phyloP scores from a whole-genome alignment of 768 basidiomycete species.

The Hypholoma sublateritium region DNA sequence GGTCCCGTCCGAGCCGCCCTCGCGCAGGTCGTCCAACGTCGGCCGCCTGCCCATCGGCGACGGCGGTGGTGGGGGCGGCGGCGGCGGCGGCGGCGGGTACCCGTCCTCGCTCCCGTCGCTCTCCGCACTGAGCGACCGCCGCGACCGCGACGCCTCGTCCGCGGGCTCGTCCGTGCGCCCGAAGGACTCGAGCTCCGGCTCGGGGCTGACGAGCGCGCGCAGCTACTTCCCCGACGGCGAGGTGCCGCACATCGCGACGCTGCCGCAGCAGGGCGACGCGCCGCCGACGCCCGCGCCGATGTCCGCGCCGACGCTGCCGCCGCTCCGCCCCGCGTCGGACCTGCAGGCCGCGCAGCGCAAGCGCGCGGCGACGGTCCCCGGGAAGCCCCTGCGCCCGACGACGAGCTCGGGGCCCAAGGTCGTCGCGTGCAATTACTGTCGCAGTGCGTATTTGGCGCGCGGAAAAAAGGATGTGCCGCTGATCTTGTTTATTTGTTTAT shows the following conservation, averaged over 20 bases:
- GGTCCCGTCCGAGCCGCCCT: slow-evolving; percentile 43
- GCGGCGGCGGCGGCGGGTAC: slow-evolving; percentile 15
- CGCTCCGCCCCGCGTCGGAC: slow-evolving; percentile 65
- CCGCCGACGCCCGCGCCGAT: slow-evolving; percentile 56
- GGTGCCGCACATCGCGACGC: slow-evolving; percentile 70
- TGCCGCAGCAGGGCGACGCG: slow-evolving; percentile 55
- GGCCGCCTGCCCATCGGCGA: slow-evolving; percentile 30
- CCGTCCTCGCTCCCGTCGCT: slow-evolving; percentile 39
- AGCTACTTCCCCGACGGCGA: slow-evolving; percentile 59
- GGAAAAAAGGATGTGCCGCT: background rate
- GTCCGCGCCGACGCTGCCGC: slow-evolving; percentile 64
- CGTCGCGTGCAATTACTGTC: slow-evolving; percentile 87
- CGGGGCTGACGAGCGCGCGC: slow-evolving; percentile 22
- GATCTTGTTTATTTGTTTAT: slow-evolving; percentile 1
- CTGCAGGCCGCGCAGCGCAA: slow-evolving; percentile 68
- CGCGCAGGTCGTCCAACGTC: slow-evolving; percentile 50
- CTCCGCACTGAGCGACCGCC: slow-evolving; percentile 41
- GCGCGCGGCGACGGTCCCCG: slow-evolving; percentile 68
- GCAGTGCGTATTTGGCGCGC: slow-evolving; percentile 52
- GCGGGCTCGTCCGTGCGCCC: slow-evolving; percentile 37
- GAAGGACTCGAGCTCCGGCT: slow-evolving; percentile 20
- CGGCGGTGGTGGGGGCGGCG: too few species aligned
- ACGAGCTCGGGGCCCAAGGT: slow-evolving; percentile 80
- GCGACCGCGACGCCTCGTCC: slow-evolving; percentile 31
- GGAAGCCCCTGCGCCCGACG: slow-evolving; percentile 54